A percentile compares a stretch with the other conserved stretches of the same genome.
These are phyloP conservation scores for Nicotiana paniculata DNA, from an alignment of 257 asterid genomes.

Conservation along the genomic window DNA sequence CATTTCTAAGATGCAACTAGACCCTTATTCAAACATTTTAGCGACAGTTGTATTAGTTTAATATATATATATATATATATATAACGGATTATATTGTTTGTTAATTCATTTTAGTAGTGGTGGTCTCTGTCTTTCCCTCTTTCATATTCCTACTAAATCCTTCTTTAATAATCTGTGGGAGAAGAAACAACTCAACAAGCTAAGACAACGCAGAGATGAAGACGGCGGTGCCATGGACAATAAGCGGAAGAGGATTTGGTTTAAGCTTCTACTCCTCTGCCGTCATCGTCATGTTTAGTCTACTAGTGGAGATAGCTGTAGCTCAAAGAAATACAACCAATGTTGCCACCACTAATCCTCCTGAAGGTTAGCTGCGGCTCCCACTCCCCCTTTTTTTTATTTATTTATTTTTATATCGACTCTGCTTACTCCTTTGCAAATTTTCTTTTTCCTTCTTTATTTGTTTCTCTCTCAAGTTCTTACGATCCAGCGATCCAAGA, in stretches of 20 bases:
- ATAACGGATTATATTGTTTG: neutral
- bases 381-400: no score
- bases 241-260: neutral
- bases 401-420: no score
- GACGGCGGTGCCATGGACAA: neutral
- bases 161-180: neutral
- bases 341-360: constrained; percentile 18
- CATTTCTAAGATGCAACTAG: neutral
- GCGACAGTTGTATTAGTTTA: neutral
- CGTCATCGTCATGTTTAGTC: neutral
- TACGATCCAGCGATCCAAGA: no score
- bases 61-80: neutral
- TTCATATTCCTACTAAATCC: neutral
- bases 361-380: constrained; percentile 11
- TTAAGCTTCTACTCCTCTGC: neutral
- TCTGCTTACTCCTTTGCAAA: no score
- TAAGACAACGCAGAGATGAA: neutral
- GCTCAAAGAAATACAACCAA: constrained; percentile 15
- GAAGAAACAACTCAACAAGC: neutral
- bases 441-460: no score
- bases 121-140: neutral
- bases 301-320: neutral
- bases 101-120: neutral
- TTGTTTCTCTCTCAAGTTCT: neutral
- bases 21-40: neutral